Evolutionary conservation across 2,329 filamentous ascomycete genomes (phyloP).

Genomic region (Cercospora janseana): DNA sequence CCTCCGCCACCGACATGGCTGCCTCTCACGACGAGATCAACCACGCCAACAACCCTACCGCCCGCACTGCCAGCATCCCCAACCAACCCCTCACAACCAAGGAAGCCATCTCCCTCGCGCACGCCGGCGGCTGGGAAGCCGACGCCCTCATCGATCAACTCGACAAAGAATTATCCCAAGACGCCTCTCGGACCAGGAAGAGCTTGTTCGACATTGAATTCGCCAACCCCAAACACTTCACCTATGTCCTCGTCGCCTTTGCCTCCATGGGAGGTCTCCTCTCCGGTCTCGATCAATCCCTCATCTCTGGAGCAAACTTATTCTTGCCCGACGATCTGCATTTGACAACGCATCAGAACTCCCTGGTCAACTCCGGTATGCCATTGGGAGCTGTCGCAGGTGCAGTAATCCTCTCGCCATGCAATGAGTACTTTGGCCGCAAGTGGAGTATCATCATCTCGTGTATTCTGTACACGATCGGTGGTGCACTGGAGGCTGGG

Average conservation of each 20-base stretch:
- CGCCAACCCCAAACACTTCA: constrained; percentile 63
- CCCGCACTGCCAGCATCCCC: constrained; percentile 24
- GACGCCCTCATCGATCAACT: constrained; percentile 46
- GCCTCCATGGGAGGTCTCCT: constrained; percentile 74
- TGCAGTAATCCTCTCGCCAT: constrained; percentile 64
- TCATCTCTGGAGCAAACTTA: constrained; percentile 70
- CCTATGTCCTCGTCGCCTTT: constrained; percentile 66
- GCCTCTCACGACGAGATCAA: constrained; percentile 27
- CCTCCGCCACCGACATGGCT: constrained; percentile 26
- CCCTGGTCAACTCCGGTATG: constrained; percentile 68
- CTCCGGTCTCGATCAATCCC: constrained; percentile 69
- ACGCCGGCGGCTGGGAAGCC: constrained; percentile 43
- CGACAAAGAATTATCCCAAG: constrained; percentile 41
- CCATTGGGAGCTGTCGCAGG: constrained; percentile 69
- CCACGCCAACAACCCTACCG: constrained; percentile 32
- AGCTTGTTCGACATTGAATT: constrained; percentile 57
- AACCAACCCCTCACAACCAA: constrained; percentile 31
- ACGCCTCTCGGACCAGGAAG: constrained; percentile 33
- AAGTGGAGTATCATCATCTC: constrained; percentile 68
- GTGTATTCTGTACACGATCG: constrained; percentile 67
- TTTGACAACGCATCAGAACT: constrained; percentile 57
- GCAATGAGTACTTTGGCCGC: constrained; percentile 66
- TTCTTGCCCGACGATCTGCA: constrained; percentile 60
- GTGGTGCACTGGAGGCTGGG: constrained; percentile 66
- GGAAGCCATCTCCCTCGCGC: constrained; percentile 37